A percentile compares a stretch with the other conserved stretches of the same genome.
phyloP scores from a whole-genome alignment of 345 rosid genomes.

The Aquilaria sinensis region DNA sequence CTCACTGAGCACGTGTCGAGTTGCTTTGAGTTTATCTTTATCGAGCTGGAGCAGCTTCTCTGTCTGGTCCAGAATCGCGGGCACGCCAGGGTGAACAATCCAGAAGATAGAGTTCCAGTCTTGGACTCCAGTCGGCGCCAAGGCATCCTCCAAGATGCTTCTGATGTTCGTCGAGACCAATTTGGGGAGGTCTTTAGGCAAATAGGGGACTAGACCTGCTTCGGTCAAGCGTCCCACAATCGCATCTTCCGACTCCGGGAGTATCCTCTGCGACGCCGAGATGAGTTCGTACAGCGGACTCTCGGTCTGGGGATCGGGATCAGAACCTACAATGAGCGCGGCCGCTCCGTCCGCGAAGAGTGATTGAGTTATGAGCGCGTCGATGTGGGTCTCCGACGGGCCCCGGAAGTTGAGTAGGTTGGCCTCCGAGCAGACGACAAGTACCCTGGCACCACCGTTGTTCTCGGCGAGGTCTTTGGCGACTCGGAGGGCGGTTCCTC shows the following conservation, averaged over 20 bases:
- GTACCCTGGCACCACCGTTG: constrained; percentile 26
- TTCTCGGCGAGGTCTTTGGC: constrained; percentile 9
- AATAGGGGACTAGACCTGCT: constrained; percentile 5
- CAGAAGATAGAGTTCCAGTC: constrained; percentile 46
- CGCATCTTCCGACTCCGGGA: constrained; percentile 37
- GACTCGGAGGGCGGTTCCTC: constrained; percentile 4
- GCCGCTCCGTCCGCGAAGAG: constrained; percentile 19
- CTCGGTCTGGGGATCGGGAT: constrained; percentile 21
- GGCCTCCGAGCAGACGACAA: constrained; percentile 33
- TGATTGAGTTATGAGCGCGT: constrained; percentile 32
- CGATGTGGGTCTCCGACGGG: constrained; percentile 30
- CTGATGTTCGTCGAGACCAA: constrained; percentile 6
- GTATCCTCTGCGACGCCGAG: constrained; percentile 24
- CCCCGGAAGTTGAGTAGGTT: constrained; percentile 33
- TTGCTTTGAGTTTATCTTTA: constrained; percentile 25
- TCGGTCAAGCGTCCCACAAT: constrained; percentile 27
- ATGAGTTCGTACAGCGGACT: constrained; percentile 35
- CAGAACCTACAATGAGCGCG: constrained; percentile 32
- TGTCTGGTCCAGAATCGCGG: constrained; percentile 33
- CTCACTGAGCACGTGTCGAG: constrained; percentile 28
- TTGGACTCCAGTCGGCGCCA: constrained; percentile 28
- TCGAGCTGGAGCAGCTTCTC: constrained; percentile 25
- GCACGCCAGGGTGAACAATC: constrained; percentile 44
- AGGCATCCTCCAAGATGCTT: constrained; percentile 19
- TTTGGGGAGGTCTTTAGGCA: constrained; percentile 4